Conservation (phyloP, 441 rosid genomes). For the Manihot esculenta region DNA sequence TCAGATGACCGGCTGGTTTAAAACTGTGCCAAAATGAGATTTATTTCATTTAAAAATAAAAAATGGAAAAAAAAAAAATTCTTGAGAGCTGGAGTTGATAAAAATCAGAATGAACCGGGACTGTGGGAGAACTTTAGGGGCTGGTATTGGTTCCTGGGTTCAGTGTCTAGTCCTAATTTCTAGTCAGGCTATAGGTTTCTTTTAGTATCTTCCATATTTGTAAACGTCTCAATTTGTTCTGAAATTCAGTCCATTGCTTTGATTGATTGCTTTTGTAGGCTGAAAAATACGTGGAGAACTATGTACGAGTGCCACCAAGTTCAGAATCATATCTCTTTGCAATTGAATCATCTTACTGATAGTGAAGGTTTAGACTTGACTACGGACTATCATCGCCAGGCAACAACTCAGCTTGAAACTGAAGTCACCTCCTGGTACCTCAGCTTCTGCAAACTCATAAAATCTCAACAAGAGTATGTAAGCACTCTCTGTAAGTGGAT, state of each 20-base stretch:
- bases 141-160: too few relatives aligned
- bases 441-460: slow-evolving; percentile 74
- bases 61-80: too few relatives aligned
- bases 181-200: neutral
- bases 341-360: slow-evolving; percentile 58
- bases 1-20: too few relatives aligned
- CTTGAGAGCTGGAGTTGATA: too few relatives aligned
- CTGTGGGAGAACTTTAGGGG: too few relatives aligned
- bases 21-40: too few relatives aligned
- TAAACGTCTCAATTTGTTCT: neutral
- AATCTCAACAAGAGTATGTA: slow-evolving; percentile 67
- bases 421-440: slow-evolving; percentile 74
- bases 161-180: neutral
- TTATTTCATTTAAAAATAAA: too few relatives aligned
- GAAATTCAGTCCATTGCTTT: neutral
- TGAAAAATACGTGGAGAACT: slow-evolving; percentile 70
- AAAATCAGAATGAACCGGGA: too few relatives aligned
- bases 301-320: slow-evolving; percentile 82
- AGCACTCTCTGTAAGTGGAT: slow-evolving; percentile 72
- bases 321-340: slow-evolving; percentile 78
- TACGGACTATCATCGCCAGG: slow-evolving; percentile 70
- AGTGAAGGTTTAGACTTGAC: slow-evolving; percentile 48
- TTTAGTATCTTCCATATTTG: neutral
- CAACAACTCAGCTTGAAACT: slow-evolving; percentile 68
- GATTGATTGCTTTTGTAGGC: slow-evolving; percentile 39